phyloP scores from a whole-genome alignment of 495 filamentous ascomycete species.

The Massariosphaeria phaeospora region DNA sequence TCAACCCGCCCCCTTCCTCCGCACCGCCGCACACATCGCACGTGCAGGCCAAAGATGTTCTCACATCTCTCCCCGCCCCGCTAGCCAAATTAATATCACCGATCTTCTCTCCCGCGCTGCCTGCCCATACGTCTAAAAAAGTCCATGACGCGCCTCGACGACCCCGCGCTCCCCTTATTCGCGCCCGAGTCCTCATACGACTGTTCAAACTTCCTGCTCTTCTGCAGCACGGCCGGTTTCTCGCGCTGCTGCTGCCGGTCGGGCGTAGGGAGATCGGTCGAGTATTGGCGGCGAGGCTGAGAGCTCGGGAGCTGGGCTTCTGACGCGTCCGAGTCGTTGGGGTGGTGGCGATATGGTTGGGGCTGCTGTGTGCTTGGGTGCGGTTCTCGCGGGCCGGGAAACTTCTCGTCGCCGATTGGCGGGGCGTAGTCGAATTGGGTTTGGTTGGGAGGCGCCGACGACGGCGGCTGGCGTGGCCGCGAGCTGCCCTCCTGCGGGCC shows the following conservation, averaged over 20 bases:
- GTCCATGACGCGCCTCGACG: constrained; percentile 92
- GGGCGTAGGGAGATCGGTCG: constrained; percentile 21
- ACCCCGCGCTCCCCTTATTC: constrained; percentile 68
- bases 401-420: constrained; percentile 31
- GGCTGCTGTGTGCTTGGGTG: constrained; percentile 20
- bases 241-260: constrained; percentile 19
- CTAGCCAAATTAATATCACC: neutral
- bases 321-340: constrained; percentile 28
- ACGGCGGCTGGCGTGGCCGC: constrained; percentile 1
- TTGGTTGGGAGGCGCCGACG: constrained; percentile 23
- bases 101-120: constrained; percentile 39
- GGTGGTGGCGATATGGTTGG: constrained; percentile 28
- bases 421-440: constrained; percentile 24
- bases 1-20: no score
- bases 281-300: constrained; percentile 16
- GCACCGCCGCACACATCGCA: no score
- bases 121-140: constrained; percentile 87
- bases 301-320: constrained; percentile 19
- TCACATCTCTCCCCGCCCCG: neutral
- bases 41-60: no score
- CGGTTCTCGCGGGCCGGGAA: constrained; percentile 23
- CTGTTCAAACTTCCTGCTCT: constrained; percentile 79
- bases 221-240: constrained; percentile 59
- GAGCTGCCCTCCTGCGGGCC: constrained; percentile 20
- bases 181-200: constrained; percentile 77